phyloP scores from a whole-genome alignment of 2,329 filamentous ascomycete genomes.

The Xylaria sp. region DNA sequence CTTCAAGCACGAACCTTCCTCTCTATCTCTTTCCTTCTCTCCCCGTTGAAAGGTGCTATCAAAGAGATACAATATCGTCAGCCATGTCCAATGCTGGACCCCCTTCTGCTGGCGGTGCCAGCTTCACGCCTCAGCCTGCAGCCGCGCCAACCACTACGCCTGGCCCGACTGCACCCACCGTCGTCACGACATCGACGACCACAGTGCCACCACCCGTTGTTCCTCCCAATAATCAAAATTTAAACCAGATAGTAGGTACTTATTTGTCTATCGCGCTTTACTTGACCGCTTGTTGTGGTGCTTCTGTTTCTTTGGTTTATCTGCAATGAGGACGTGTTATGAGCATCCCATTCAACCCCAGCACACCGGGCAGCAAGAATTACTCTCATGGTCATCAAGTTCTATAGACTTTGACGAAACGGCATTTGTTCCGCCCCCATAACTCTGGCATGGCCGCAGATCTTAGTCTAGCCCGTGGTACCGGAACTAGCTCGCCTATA shows the following conservation, averaged over 20 bases:
- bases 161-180: slow-evolving; percentile 39
- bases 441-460: neutral
- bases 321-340: neutral
- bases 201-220: slow-evolving; percentile 47
- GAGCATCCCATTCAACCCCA: neutral
- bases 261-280: neutral
- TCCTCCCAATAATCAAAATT: slow-evolving; percentile 77
- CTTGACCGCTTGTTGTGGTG: neutral
- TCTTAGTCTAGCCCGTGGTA: neutral
- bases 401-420: neutral
- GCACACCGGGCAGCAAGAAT: neutral
- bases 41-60: neutral
- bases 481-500: neutral
- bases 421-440: neutral
- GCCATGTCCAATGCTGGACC: slow-evolving; percentile 42
- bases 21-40: neutral
- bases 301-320: slow-evolving; percentile 35
- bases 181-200: slow-evolving; percentile 28
- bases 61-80: neutral
- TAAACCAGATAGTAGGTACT: slow-evolving; percentile 90
- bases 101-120: slow-evolving; percentile 40
- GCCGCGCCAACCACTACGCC: slow-evolving; percentile 28
- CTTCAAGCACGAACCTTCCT: neutral
- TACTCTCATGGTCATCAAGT: neutral
- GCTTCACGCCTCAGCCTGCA: slow-evolving; percentile 41